Conservation (phyloP, 179 eudicot genomes). For the Beta macrorhiza region DNA sequence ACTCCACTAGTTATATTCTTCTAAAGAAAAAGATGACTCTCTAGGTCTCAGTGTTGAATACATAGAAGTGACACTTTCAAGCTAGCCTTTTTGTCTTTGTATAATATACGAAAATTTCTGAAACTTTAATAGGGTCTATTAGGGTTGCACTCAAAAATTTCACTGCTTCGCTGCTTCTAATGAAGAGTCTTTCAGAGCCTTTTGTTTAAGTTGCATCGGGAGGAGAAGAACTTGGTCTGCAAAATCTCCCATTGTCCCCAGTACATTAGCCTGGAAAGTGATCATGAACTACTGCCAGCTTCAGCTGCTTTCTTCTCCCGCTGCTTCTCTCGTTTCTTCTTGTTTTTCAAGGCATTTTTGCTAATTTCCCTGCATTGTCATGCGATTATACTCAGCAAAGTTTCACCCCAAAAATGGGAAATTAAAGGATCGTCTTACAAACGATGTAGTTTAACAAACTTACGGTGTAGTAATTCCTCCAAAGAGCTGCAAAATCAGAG, state of each 20-base stretch:
- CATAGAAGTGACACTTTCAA: too few relatives aligned
- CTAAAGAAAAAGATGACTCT: too few relatives aligned
- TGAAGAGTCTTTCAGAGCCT: not conserved
- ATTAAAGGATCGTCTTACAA: not conserved
- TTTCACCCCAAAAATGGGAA: not conserved
- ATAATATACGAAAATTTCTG: not conserved
- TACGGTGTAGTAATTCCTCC: conserved; percentile 73
- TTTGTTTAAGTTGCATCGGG: not conserved
- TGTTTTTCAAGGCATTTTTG: conserved; percentile 85
- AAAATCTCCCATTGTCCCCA: not conserved
- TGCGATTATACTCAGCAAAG: not conserved
- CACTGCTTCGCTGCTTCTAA: too few relatives aligned
- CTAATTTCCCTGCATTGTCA: conserved; percentile 64
- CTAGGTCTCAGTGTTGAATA: too few relatives aligned
- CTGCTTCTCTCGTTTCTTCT: conserved; percentile 91
- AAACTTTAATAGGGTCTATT: not conserved
- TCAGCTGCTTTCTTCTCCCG: conserved; percentile 90
- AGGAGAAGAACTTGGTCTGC: not conserved
- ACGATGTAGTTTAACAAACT: conserved; percentile 33
- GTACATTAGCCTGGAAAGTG: not conserved
- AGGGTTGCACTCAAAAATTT: not conserved
- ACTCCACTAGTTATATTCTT: too few relatives aligned
- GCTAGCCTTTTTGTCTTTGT: too few relatives aligned
- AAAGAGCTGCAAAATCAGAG: conserved; percentile 55
- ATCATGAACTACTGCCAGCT: conserved; percentile 37